These are phyloP conservation scores for Podila verticillata DNA, from an alignment of 192 early-diverging fungal genomes.

Conservation along the genomic window DNA sequence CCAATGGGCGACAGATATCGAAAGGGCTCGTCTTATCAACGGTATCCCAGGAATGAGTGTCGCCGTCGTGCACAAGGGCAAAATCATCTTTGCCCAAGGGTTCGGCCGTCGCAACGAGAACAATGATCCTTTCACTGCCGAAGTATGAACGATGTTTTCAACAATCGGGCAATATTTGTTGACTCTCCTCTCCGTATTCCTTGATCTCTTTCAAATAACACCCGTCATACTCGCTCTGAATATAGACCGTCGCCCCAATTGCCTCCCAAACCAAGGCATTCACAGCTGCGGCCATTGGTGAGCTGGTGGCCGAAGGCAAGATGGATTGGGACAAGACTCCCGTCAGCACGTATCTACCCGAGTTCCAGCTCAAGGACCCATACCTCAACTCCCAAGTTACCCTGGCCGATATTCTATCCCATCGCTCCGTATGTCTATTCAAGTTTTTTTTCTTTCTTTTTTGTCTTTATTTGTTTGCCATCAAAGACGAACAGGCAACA, in stretches of 20 bases:
- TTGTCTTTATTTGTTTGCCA: not conserved
- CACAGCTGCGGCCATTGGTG: conserved; percentile 29
- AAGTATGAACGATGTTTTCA: conserved; percentile 9
- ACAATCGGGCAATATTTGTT: no score
- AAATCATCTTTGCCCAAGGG: conserved; percentile 31
- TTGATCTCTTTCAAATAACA: no score
- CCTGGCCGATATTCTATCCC: not conserved
- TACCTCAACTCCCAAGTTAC: not conserved
- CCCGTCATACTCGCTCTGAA: not conserved
- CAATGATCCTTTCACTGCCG: conserved; percentile 22
- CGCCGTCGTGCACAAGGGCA: conserved; percentile 21
- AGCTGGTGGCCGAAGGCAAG: conserved; percentile 32
- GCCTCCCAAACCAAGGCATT: conserved; percentile 21
- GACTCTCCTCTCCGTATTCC: no score
- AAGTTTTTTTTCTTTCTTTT: not conserved
- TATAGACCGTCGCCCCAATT: conserved; percentile 18
- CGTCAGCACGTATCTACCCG: conserved; percentile 3
- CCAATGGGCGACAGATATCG: not conserved
- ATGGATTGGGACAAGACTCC: conserved; percentile 37
- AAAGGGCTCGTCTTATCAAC: not conserved
- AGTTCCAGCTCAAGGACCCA: conserved; percentile 9
- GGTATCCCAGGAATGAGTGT: conserved; percentile 39
- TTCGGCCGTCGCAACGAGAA: conserved; percentile 23
- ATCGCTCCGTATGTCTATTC: conserved; percentile 2
- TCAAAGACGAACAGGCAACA: no score